Percentiles rank a stretch among this genome's conserved stretches.
These are phyloP conservation scores for Cryptomeria japonica DNA, from an alignment of 75 land plant genomes.

Conservation along the genomic window DNA sequence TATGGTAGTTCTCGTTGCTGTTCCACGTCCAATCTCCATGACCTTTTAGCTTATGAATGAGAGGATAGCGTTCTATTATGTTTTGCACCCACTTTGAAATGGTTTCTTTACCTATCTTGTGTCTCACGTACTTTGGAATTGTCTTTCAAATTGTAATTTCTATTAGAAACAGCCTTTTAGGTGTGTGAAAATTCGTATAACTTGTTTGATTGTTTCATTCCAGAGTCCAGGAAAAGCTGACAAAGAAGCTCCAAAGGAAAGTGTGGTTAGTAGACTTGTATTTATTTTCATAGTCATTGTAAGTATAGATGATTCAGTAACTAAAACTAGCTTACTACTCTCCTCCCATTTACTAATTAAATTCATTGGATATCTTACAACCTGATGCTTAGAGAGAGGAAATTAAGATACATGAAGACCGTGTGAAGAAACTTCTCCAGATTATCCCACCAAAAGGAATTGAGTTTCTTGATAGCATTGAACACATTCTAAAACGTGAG, in stretches of 20 bases:
- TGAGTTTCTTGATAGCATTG: slow-evolving; percentile 84
- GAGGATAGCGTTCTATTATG: not conserved
- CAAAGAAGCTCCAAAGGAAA: slow-evolving; percentile 68
- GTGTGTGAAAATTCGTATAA: not conserved
- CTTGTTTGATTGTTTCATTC: not conserved
- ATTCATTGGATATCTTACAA: not conserved
- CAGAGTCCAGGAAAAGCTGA: slow-evolving; percentile 72
- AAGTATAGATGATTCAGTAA: not conserved
- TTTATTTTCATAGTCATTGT: not conserved
- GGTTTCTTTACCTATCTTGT: not conserved
- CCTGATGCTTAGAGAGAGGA: slow-evolving; percentile 74
- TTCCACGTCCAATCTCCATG: not conserved
- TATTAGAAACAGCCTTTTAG: not conserved
- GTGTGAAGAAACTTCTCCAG: slow-evolving; percentile 87
- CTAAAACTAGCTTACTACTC: not conserved
- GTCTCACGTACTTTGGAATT: not conserved
- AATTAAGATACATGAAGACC: slow-evolving; percentile 82
- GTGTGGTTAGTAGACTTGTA: slow-evolving; percentile 48
- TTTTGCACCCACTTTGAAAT: no score
- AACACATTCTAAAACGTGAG: slow-evolving; percentile 94
- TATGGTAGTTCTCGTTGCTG: not conserved
- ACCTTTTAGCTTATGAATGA: not conserved
- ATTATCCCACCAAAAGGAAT: slow-evolving; percentile 91
- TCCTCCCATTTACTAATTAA: not conserved
- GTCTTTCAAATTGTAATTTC: not conserved